phyloP scores from a whole-genome alignment of 768 basidiomycete genomes.

The Collybia sordida region DNA sequence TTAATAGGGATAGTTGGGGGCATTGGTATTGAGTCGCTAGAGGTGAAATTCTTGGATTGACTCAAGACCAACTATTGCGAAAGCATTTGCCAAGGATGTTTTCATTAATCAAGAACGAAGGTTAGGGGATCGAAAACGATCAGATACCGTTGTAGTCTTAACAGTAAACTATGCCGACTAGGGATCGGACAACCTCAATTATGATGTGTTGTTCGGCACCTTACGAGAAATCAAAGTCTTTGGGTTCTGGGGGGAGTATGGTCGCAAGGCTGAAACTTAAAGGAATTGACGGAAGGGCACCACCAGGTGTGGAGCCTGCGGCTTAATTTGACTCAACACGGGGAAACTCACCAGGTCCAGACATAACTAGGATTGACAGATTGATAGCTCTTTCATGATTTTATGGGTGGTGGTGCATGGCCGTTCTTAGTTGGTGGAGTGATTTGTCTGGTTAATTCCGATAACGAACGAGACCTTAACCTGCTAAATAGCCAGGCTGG shows the following conservation, averaged over 20 bases:
- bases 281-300: slow-evolving; percentile 85
- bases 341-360: slow-evolving; percentile 13
- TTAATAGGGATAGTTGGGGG: slow-evolving; percentile 83
- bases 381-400: slow-evolving; percentile 74
- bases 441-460: slow-evolving; percentile 97
- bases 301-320: slow-evolving; percentile 56
- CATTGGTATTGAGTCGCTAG: slow-evolving; percentile 80
- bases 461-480: slow-evolving; percentile 72
- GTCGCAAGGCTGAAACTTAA: slow-evolving; percentile 70
- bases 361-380: slow-evolving; percentile 75
- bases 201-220: slow-evolving; percentile 75
- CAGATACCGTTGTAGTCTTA: slow-evolving; percentile 70
- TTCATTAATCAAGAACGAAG: slow-evolving; percentile 86
- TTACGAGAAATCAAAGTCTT: slow-evolving; percentile 89
- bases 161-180: slow-evolving; percentile 75
- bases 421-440: slow-evolving; percentile 90
- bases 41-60: slow-evolving; percentile 87
- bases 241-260: slow-evolving; percentile 66
- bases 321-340: slow-evolving; percentile 15
- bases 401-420: slow-evolving; percentile 87
- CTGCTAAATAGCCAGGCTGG: slow-evolving; percentile 18
- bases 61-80: slow-evolving; percentile 79
- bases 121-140: slow-evolving; percentile 85
- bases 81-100: slow-evolving; percentile 86
- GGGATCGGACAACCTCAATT: slow-evolving; percentile 66